phyloP scores from a whole-genome alignment of 345 rosid genomes.

The Pistacia atlantica region DNA sequence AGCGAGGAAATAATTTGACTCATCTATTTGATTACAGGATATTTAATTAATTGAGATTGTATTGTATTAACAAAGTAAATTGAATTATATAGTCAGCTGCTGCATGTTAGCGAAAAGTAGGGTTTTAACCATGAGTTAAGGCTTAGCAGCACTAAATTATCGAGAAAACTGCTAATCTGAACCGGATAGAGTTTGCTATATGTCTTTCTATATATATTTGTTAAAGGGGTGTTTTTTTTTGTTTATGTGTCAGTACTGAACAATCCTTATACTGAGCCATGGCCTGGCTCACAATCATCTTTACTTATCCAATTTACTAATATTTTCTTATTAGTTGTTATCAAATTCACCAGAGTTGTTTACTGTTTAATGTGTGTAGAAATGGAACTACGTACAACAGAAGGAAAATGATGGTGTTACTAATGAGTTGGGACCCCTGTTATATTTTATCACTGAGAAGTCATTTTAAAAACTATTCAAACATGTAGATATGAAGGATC shows the following conservation, averaged over 20 bases:
- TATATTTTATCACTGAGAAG: constrained; percentile 2
- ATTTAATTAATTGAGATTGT: no score
- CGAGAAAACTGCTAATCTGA: no score
- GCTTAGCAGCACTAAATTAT: no score
- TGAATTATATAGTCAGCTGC: no score
- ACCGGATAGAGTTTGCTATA: not conserved
- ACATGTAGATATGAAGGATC: not conserved
- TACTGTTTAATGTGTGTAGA: not conserved
- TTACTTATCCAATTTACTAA: not conserved
- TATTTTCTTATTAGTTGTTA: no score
- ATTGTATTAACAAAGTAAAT: no score
- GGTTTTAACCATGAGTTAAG: no score
- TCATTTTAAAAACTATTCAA: not conserved
- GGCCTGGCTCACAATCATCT: not conserved
- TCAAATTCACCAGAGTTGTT: no score
- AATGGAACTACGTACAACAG: not conserved
- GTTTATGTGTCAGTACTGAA: not conserved
- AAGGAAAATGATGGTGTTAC: not conserved
- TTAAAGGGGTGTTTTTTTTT: not conserved
- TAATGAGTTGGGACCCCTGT: constrained; percentile 1
- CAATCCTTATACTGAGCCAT: not conserved
- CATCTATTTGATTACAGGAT: no score
- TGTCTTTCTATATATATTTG: not conserved
- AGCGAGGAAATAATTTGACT: no score
- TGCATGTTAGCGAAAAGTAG: no score